Evolutionary conservation across 371 early-diverging fungal genomes (phyloP).

Genomic region (Haplosporangium sp.): DNA sequence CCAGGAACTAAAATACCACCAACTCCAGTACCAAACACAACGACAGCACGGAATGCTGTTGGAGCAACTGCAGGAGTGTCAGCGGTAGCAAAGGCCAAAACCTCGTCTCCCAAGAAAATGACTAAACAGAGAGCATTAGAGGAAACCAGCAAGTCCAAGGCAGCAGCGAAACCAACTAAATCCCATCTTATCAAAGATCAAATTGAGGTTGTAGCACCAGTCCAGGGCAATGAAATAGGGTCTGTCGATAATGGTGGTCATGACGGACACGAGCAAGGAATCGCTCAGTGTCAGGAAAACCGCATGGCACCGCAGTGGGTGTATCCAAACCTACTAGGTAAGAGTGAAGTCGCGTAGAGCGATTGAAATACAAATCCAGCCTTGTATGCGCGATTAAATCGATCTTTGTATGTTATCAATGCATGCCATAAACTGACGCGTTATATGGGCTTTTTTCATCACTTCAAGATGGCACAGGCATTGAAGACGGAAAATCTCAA

Average conservation of each 20-base stretch:
- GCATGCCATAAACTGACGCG: too few species aligned
- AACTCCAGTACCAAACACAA: too few species aligned
- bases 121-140: slow-evolving; percentile 1
- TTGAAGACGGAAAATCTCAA: slow-evolving; percentile 11
- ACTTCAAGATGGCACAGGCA: slow-evolving; percentile 11
- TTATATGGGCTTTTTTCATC: neutral
- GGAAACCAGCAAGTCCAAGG: neutral
- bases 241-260: too few species aligned
- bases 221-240: too few species aligned
- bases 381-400: neutral
- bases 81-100: neutral
- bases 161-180: neutral
- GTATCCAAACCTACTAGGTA: slow-evolving; percentile 24
- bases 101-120: neutral
- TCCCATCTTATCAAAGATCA: too few species aligned
- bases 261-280: too few species aligned
- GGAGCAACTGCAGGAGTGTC: neutral
- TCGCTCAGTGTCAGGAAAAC: too few species aligned
- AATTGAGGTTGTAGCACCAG: too few species aligned
- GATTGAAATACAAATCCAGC: neutral
- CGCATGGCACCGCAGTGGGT: slow-evolving; percentile 4
- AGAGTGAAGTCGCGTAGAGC: neutral
- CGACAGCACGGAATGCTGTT: too few species aligned
- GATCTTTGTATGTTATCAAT: too few species aligned
- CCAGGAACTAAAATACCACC: too few species aligned